Conservation (phyloP, 805 yeast genomes). For the Ogataea glucozyma region DNA sequence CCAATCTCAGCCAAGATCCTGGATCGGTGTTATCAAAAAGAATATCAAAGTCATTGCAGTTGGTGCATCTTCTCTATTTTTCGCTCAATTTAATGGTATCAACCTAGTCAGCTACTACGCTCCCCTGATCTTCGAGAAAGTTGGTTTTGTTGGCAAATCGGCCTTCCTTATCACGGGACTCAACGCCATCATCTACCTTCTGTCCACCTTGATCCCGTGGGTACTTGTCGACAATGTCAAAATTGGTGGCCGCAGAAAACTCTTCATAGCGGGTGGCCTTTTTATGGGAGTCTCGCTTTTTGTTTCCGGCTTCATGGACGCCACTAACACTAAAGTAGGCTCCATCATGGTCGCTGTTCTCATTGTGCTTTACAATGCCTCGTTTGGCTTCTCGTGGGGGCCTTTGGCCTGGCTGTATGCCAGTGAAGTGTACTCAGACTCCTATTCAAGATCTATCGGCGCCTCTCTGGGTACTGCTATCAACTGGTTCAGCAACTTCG, state of each 20-base stretch:
- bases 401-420: conserved; percentile 88
- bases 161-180: conserved; percentile 89
- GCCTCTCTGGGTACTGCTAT: conserved; percentile 86
- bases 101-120: conserved; percentile 88
- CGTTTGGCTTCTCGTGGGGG: conserved; percentile 89
- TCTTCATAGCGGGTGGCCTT: conserved; percentile 71
- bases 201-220: conserved; percentile 85
- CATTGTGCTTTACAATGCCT: conserved; percentile 76
- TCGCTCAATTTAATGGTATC: conserved; percentile 89
- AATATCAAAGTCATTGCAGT: conserved; percentile 59
- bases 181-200: conserved; percentile 57
- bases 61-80: conserved; percentile 83
- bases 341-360: conserved; percentile 70
- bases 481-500: conserved; percentile 86
- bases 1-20: conserved; percentile 31
- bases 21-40: conserved; percentile 16
- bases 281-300: conserved; percentile 71
- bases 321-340: conserved; percentile 51
- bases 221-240: conserved; percentile 61
- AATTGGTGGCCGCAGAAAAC: conserved; percentile 79
- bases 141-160: conserved; percentile 84
- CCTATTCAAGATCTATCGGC: conserved; percentile 75
- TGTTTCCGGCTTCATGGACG: conserved; percentile 61
- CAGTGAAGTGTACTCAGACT: conserved; percentile 78
- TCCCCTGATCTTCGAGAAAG: conserved; percentile 86